Evolutionary conservation across 768 basidiomycete species (phyloP), one percentile per base, ranked within the genome.

Genomic region (Saitozyma podzolica): DNA sequence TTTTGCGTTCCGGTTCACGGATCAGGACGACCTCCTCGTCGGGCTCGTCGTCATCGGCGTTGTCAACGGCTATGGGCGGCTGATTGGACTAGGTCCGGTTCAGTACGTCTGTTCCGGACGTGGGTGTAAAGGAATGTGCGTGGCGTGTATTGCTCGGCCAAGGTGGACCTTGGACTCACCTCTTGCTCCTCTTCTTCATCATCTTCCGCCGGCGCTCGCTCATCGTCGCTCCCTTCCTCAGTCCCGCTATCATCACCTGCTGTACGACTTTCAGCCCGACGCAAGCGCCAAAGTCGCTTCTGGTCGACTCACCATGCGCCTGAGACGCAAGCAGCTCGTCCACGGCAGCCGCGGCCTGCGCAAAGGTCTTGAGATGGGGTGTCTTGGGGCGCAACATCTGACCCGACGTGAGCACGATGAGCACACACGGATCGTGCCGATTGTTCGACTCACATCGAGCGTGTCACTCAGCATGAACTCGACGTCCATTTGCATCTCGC

Each of bases 381-480:
- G 90, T 76, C 70, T 91, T 93, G 0, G 95, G 93, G 61, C 94
- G 84, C n/a, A 98, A 83, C 54, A 89, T 88, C 91, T 93, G 62
- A 49, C 54, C 10, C 13, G 19, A 67, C 42, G 29, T 6, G n/a
- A 6, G 53, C n/a, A 39, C 19, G 37, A 29, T 14, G 40, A 48
- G 19, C 11, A 40, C 29, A 5, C 29, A 29, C 29, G n/a, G n/a
- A n/a, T n/a, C n/a, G n/a, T n/a, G n/a, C n/a, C n/a, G n/a, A n/a
- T n/a, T n/a, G n/a, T n/a, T n/a, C 29, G 29, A 62, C 81, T 68
- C 66, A 92, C 92, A 82, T 98, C 94, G 9, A 99, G 80, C 0
- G 95, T 96, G 78, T 99, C 96, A 0, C 87, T 86, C 8, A 17
- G 79, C 92, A 97, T 95, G 80, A 98, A 99, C 57, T 96, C 94